Conservation (phyloP, 345 rosid genomes). For the Euphorbia peplus region DNA sequence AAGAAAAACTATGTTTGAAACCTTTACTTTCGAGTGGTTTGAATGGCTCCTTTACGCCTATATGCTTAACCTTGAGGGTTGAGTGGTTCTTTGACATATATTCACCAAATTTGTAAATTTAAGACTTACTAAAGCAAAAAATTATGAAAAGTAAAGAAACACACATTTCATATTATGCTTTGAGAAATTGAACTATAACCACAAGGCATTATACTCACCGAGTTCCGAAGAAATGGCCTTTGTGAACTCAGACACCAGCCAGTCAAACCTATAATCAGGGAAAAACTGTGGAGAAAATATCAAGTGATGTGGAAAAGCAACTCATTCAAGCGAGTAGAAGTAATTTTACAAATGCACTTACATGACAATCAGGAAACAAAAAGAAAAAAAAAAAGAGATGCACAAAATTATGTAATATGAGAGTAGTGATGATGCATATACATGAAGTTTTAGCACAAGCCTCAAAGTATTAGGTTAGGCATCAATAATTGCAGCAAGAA, state of each 20-base stretch:
- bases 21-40: background rate
- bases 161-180: background rate
- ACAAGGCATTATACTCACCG: constrained; percentile 43
- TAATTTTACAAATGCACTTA: background rate
- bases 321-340: background rate
- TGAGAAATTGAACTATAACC: background rate
- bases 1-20: background rate
- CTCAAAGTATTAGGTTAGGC: background rate
- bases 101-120: background rate
- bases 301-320: background rate
- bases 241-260: constrained; percentile 73
- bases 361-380: background rate
- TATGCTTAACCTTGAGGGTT: background rate
- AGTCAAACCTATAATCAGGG: constrained; percentile 79
- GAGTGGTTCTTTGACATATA: background rate
- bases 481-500: background rate
- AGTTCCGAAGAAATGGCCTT: constrained; percentile 66
- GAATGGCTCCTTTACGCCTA: background rate
- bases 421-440: background rate
- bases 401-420: background rate
- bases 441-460: background rate
- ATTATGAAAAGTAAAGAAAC: background rate
- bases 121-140: background rate
- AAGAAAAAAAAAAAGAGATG: background rate
- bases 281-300: constrained; percentile 49